These are phyloP conservation scores for Pseudogymnoascus sp. DNA, from an alignment of 2,329 filamentous ascomycete species.

Conservation along the genomic window DNA sequence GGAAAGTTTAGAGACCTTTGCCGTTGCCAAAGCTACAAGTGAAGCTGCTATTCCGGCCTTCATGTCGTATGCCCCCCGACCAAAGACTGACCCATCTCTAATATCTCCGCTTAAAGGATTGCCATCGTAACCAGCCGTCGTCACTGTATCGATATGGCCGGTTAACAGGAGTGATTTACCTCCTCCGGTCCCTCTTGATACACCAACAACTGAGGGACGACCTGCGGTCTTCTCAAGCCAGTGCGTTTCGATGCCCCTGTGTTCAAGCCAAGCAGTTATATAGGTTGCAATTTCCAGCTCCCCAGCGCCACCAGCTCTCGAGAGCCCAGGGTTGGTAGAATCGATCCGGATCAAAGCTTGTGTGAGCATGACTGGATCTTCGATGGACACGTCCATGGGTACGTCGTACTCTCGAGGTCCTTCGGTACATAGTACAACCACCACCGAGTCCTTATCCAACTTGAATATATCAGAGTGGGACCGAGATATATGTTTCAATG, in stretches of 20 bases:
- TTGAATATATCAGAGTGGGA: constrained; percentile 26
- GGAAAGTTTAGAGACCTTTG: constrained; percentile 31
- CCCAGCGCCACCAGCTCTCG: constrained; percentile 37
- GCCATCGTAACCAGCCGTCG: constrained; percentile 11
- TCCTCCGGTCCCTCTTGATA: constrained; percentile 38
- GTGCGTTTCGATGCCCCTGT: constrained; percentile 41
- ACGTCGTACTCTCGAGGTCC: constrained; percentile 47
- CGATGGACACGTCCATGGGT: constrained; percentile 36
- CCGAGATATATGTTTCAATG: constrained; percentile 21
- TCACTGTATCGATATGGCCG: constrained; percentile 16
- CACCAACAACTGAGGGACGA: constrained; percentile 44
- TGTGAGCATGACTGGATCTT: constrained; percentile 38
- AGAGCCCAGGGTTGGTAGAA: constrained; percentile 42
- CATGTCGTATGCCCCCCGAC: constrained; percentile 13
- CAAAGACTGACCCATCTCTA: constrained; percentile 10
- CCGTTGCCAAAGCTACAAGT: constrained; percentile 36
- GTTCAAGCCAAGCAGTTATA: constrained; percentile 42
- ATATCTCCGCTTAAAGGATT: constrained; percentile 13
- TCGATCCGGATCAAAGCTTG: constrained; percentile 42
- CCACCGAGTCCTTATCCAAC: constrained; percentile 42
- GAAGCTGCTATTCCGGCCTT: constrained; percentile 18
- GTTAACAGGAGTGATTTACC: constrained; percentile 14
- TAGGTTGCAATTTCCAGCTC: constrained; percentile 42
- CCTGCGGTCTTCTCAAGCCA: constrained; percentile 40
- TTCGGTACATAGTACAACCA: constrained; percentile 64